These are phyloP conservation scores for Hanseniaspora gamundiae DNA, from an alignment of 1,139 yeast genomes.

Conservation along the genomic window DNA sequence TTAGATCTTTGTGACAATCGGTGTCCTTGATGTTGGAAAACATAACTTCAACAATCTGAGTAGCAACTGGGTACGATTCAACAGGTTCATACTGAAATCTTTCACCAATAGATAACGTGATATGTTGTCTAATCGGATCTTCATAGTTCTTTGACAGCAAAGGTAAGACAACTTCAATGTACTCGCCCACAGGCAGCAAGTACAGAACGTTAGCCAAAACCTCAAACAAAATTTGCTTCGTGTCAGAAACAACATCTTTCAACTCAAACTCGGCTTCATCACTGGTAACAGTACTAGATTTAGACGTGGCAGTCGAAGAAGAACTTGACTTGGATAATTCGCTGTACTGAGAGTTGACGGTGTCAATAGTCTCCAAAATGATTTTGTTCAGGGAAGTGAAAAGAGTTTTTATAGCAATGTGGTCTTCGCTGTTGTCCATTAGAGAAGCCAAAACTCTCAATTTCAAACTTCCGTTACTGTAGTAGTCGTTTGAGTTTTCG, in stretches of 20 bases:
- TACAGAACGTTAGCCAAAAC: constrained; percentile 52
- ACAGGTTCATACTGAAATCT: constrained; percentile 60
- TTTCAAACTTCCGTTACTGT: constrained; percentile 37
- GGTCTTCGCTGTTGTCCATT: constrained; percentile 33
- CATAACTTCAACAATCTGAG: constrained; percentile 36
- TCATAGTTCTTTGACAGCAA: constrained; percentile 27
- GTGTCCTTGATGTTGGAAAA: constrained; percentile 31
- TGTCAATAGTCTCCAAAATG: constrained; percentile 35
- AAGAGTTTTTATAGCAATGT: constrained; percentile 16
- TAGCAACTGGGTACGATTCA: constrained; percentile 44
- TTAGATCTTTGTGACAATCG: constrained; percentile 35
- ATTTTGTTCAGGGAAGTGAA: constrained; percentile 23
- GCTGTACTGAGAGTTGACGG: constrained; percentile 18
- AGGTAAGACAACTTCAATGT: constrained; percentile 51
- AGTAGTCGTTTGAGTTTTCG: constrained; percentile 33
- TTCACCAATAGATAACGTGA: constrained; percentile 47
- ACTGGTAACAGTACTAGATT: constrained; percentile 6
- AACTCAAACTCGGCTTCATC: constrained; percentile 12
- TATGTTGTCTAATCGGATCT: constrained; percentile 36
- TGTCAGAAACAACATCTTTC: constrained; percentile 13
- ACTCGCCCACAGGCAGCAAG: constrained; percentile 62
- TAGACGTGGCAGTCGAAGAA: constrained; percentile 5
- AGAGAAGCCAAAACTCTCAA: constrained; percentile 47
- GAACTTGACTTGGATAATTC: constrained; percentile 7
- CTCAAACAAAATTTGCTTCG: constrained; percentile 28